These are phyloP conservation scores for Psophocarpus tetragonolobus DNA, from an alignment of 306 rosid genomes.

Conservation along the genomic window DNA sequence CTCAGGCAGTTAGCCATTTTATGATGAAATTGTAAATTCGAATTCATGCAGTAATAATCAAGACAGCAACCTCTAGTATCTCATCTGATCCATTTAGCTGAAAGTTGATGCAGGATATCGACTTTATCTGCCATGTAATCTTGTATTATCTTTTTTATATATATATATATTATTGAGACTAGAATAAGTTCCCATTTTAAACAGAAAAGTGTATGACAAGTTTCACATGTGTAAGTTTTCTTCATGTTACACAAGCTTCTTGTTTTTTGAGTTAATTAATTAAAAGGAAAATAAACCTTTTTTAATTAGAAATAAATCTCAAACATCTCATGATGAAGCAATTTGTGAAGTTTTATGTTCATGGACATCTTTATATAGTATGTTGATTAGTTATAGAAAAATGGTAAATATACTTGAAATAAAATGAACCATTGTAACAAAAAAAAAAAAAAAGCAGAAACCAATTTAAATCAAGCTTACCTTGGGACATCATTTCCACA, in stretches of 20 bases:
- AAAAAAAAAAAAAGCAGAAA: conserved; percentile 22
- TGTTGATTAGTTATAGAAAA: conserved; percentile 15
- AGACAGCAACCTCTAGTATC: conserved; percentile 23
- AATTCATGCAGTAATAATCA: conserved; percentile 31
- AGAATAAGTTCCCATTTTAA: conserved; percentile 21
- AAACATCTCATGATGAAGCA: conserved; percentile 13
- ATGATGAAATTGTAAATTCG: conserved; percentile 23
- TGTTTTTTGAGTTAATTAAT: neutral
- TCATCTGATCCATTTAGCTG: conserved; percentile 9
- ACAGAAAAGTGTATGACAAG: neutral
- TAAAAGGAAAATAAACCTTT: neutral
- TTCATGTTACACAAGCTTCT: neutral
- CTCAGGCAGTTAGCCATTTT: neutral
- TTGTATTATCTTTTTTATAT: neutral
- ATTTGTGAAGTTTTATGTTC: too few species aligned
- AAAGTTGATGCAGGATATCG: neutral
- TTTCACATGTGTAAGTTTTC: neutral
- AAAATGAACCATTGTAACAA: conserved; percentile 9
- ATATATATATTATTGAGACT: neutral
- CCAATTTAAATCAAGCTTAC: conserved; percentile 39
- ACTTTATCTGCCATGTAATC: neutral
- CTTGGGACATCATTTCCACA: conserved; percentile 99
- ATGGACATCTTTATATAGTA: conserved; percentile 23
- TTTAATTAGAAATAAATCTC: neutral
- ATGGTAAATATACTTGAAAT: neutral